Evolutionary conservation across 805 yeast genomes (phyloP).

Genomic region (Monosporozyma solicola): DNA sequence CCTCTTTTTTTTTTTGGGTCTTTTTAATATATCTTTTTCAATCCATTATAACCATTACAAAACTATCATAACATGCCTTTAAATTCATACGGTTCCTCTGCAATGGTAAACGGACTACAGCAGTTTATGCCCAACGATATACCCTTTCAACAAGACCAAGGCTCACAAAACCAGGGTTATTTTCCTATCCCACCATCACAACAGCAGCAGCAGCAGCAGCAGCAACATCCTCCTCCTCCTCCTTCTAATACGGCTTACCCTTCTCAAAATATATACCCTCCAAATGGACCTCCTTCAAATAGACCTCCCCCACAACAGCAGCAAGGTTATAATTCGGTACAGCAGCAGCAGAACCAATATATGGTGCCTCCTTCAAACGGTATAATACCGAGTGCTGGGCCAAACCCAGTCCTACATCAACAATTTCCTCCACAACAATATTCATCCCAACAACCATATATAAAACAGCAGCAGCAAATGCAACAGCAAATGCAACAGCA

Average conservation of each 20-base stretch:
- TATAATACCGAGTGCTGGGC: background rate
- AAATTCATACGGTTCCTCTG: background rate
- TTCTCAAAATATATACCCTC: background rate
- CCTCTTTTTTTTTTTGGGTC: too few relatives aligned
- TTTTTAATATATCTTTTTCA: background rate
- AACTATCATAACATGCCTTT: background rate
- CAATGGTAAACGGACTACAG: background rate
- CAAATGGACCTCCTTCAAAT: background rate
- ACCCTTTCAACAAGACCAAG: background rate
- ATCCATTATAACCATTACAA: background rate
- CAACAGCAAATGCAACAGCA: background rate
- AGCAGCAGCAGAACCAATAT: background rate
- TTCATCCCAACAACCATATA: background rate
- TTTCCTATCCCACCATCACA: background rate
- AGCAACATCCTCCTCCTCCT: background rate
- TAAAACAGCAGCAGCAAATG: background rate
- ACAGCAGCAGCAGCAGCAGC: background rate
- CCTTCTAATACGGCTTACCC: background rate
- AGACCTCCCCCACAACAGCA: background rate
- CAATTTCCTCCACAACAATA: background rate
- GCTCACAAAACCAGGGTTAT: background rate
- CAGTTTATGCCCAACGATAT: background rate
- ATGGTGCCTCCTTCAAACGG: background rate
- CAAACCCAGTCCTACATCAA: background rate
- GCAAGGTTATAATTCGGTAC: background rate